Evolutionary conservation across 2,329 filamentous ascomycete genomes (phyloP), one percentile per base, ranked within the genome.

Genomic region (Oidium heveae): DNA sequence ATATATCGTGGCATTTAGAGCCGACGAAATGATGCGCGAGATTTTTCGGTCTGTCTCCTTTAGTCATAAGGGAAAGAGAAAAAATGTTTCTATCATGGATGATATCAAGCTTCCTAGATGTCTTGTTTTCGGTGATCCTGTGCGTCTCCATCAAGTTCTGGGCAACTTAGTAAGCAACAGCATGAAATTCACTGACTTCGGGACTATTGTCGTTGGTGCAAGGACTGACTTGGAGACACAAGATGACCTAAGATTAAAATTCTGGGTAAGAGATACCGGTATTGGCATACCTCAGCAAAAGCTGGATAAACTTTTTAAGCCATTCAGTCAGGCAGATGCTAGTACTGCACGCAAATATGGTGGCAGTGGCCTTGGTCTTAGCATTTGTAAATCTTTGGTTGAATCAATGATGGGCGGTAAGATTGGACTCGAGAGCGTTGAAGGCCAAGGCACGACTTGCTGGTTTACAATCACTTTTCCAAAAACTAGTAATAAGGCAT

Each of bases 341-440:
- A 91, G 85, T 61, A 94, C 87, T 2, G 86, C 87, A 54, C 75
- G 88, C 54, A 91, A 87, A 64, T 95, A 94, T 61, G 88, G 88
- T 43, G 88, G 88, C 46, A 94, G 86, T 60, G 88, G 88, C 24
- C 77, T 95, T 2, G 88, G 88, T 1, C 73, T 95, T 46, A 93
- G 85, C 63, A 95, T 95, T 59, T 94, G 88, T 74, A 94, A 94
- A 68, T 88, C 85, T 0, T 79, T 95, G 46, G 87, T 95, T 58
- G 85, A 94, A 68, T 86, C 84, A 20, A 88, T 94, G 68, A 88
- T 95, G 76, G 80, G 85, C 57, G 88, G 88, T 44, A 79, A 75
- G 57, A 93, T 95, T 57, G 80, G 80, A 68, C 75, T 95, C 1
- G 82, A 91, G 57, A 91, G 84, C 58, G 73, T 77, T 43, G 79